Evolutionary conservation across 495 filamentous ascomycete species (phyloP), one percentile per base, ranked within the genome.

Genomic region (Mytilinidion resinicola): DNA sequence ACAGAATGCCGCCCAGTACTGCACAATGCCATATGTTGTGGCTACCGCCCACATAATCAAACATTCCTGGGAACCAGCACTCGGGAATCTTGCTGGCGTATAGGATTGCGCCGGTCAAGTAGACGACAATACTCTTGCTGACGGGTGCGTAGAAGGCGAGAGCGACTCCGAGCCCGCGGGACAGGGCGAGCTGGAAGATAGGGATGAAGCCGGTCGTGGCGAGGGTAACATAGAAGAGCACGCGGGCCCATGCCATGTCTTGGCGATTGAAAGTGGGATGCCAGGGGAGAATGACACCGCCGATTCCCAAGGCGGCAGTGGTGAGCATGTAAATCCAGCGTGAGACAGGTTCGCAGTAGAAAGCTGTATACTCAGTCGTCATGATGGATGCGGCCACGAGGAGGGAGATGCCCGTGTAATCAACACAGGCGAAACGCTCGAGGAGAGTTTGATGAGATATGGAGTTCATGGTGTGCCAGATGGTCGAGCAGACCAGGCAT

Each of bases 1-100:
- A 97, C 6, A 97, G 72, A 48, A 99, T 99, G n/a, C 93, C 93
- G 17, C 91, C 88, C 25, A 99, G 73, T 21, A 99, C 93, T 19
- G 95, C 95, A 41, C 96, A 71, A 72, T 99, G 93, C 93, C 95
- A 99, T 21, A 97, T 83, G 72, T 99, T 99, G 73, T 99, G 93
- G 69, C 86, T 90, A 50, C 88, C 90, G 25, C 95, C 95, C 34
- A 93, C 76, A 71, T 95, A 99, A 71, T 99, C 93, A 63, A 97
- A 96, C 64, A 82, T 80, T 41, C 93, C 93, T 0, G 91, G 95
- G 62, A 78, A 85, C 88, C 89, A 99, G 52, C 90, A 80, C 75
- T 99, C 93, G 35, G 93, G 93, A 8, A 97, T 77, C 70, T 96
- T 90, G 65, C 85, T 86, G n/a, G 95, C 93, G 71, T 99, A 99